Evolutionary conservation across 192 early-diverging fungal genomes (phyloP), one percentile per base, ranked within the genome.

Genomic region (Entomortierella parvispora): DNA sequence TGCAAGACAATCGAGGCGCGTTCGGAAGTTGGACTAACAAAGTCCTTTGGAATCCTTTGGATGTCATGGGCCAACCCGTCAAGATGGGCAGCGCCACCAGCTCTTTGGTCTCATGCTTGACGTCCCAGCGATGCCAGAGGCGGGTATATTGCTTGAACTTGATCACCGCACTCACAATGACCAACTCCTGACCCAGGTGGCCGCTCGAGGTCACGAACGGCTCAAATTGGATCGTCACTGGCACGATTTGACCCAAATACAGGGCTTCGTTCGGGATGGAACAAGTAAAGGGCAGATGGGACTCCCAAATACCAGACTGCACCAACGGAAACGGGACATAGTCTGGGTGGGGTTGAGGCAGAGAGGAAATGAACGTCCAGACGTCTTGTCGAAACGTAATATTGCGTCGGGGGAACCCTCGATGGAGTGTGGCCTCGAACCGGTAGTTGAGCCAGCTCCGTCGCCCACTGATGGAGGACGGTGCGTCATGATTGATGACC

Each of bases 101-200:
- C 44, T 62, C 58, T 20, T 75, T 75, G 15, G 57, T 75, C 46
- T 67, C 71, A 3, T 37, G 54, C 28, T 75, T 75, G 58, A 67
- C 64, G 42, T 75, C 37, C 64, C 71, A 50, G 2, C 46, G 37
- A 31, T 67, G 51, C 71, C 71, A 67, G 12, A 75, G 64, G 17
- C 71, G 63, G 0, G 64, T 75, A 22, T 75, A 75, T 23, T 75
- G 64, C 46, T 75, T 75, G 32, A 75, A 32, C 46, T 75, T 75
- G 20, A 75, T 33, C 7, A 62, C 50, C 0, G 71, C 71, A n/a
- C 28, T 45, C 18, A 67, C 51, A 23, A 75, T 37, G 9, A 67
- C 58, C 32, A 75, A n/a, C n/a, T 67, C 58, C 29, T 75, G 64
- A 12, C 64, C 64, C 28, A 50, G 5, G 33, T 67, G 71, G 28